Evolutionary conservation across 208 protist species (phyloP), one percentile per base, ranked within the genome.

Genomic region (Borovskyia barvae): DNA sequence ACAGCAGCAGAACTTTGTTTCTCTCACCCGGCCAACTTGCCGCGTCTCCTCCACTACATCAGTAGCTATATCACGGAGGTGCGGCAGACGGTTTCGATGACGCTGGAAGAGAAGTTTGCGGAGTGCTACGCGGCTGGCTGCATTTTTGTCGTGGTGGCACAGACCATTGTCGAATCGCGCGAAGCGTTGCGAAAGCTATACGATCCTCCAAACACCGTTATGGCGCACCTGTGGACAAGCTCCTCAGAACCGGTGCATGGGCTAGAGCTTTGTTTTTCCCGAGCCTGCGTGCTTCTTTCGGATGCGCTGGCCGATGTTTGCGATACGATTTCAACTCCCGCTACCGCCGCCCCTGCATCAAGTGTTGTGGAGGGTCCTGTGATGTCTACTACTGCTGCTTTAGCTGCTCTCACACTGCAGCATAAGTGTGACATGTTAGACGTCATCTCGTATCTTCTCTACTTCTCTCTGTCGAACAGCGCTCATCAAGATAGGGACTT

Each of bases 1-100:
- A 90, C 80, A 2, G 76, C 82, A 1, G 75, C 77, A 12, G 83
- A 94, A 71, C 66, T 94, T 20, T 77, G 61, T 39, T 94, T 86
- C 72, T 56, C 70, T 15, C 52, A 74, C 39, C 83, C 87, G 7
- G 55, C 41, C 12, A 59, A 77, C 50, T 25, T 80, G 6, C 48
- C 64, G 24, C 51, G 45, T 11, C 58, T 94, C 15, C 69, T 94
- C 7, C 51, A 59, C 28, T 52, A 53, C n/a, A 50, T 90, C 20
- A 56, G 49, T 25, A 71, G 76, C 42, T 55, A 71, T 15, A 54
- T 85, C 25, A 12, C 61, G 9, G 67, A 76, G 22, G 67, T 66
- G 11, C 71, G 73, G 41, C 50, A 63, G 28, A 89, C 68, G 50
- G 79, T 82, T 17, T 49, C 73, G 0, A 39, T 87, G n/a, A 35